phyloP scores from a whole-genome alignment of 768 basidiomycete species.

The Holtermanniella nyarrowii region DNA sequence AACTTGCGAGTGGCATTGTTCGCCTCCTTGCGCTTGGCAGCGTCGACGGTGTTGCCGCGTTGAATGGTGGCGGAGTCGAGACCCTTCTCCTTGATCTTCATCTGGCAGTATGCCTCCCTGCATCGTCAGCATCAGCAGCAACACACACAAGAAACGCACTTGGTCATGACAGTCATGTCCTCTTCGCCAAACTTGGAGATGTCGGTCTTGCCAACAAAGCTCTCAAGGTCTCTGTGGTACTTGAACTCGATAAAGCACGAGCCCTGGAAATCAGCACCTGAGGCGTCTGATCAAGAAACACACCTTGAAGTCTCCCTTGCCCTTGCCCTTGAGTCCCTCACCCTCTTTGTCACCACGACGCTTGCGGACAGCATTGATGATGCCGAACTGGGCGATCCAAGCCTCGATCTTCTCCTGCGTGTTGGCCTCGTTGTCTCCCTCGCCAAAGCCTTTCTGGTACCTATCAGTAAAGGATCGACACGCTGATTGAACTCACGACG shows the following conservation, averaged over 20 bases:
- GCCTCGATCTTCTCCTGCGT: conserved; percentile 65
- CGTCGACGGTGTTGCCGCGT: conserved; percentile 8
- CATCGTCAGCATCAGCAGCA: neutral
- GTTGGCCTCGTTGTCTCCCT: conserved; percentile 49
- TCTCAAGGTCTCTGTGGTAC: conserved; percentile 56
- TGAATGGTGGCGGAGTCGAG: conserved; percentile 42
- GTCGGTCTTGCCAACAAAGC: conserved; percentile 68
- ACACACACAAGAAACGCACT: conserved; percentile 47
- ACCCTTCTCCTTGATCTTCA: conserved; percentile 94
- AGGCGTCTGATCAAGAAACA: conserved; percentile 9
- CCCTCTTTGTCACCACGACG: conserved; percentile 58
- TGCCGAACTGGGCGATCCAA: conserved; percentile 69
- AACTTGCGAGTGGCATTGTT: conserved; percentile 20
- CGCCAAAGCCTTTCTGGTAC: conserved; percentile 78
- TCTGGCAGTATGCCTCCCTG: conserved; percentile 78
- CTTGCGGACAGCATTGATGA: conserved; percentile 75
- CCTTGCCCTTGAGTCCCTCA: conserved; percentile 18
- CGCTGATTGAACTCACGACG: conserved; percentile 52
- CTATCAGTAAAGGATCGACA: neutral
- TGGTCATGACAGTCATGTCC: conserved; percentile 75
- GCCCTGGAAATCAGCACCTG: conserved; percentile 46
- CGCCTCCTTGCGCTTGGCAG: neutral
- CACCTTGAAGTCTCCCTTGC: conserved; percentile 73
- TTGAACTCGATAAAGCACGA: conserved; percentile 90
- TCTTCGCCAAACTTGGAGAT: conserved; percentile 61